These are phyloP conservation scores for Parasarocladium wereldwijsianum DNA, from an alignment of 2,329 filamentous ascomycete genomes.

Conservation along the genomic window DNA sequence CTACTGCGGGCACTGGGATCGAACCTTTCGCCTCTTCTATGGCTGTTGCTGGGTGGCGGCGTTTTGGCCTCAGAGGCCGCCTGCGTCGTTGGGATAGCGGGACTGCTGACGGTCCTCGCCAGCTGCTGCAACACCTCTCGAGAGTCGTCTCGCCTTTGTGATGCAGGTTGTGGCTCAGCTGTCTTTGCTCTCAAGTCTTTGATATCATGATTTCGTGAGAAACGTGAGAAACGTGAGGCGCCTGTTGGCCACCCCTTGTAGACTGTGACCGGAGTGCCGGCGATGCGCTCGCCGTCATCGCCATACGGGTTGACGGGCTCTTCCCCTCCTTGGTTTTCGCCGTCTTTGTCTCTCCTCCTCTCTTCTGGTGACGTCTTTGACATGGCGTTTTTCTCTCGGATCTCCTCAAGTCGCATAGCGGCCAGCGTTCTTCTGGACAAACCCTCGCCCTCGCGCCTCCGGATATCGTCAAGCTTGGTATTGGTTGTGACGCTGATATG, in stretches of 20 bases:
- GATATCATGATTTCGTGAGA: too few relatives aligned
- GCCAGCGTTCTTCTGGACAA: constrained; percentile 31
- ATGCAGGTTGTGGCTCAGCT: constrained; percentile 8
- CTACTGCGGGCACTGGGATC: not conserved
- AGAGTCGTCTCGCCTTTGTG: constrained; percentile 22
- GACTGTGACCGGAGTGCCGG: constrained; percentile 25
- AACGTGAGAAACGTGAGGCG: too few relatives aligned
- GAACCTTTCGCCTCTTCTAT: not conserved
- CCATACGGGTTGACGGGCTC: constrained; percentile 6
- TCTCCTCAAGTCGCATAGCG: constrained; percentile 36
- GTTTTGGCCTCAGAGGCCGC: constrained; percentile 12
- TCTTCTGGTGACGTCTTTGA: constrained; percentile 29
- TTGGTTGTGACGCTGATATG: constrained; percentile 18
- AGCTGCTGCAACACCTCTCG: constrained; percentile 34
- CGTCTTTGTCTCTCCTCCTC: not conserved
- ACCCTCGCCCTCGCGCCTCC: constrained; percentile 25
- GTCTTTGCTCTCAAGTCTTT: constrained; percentile 7
- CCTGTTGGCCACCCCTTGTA: constrained; percentile 19
- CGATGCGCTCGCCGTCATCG: constrained; percentile 17
- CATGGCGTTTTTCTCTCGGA: constrained; percentile 32
- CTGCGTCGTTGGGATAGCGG: too few relatives aligned
- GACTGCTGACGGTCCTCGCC: constrained; percentile 32
- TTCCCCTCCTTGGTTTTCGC: constrained; percentile 1
- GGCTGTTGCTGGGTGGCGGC: constrained; percentile 5
- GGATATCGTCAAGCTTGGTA: constrained; percentile 34